Percentiles rank a stretch among this genome's conserved stretches.
Evolutionary conservation across 305 asterid genomes (phyloP).

Genomic region (Stenogyne calaminthoides): DNA sequence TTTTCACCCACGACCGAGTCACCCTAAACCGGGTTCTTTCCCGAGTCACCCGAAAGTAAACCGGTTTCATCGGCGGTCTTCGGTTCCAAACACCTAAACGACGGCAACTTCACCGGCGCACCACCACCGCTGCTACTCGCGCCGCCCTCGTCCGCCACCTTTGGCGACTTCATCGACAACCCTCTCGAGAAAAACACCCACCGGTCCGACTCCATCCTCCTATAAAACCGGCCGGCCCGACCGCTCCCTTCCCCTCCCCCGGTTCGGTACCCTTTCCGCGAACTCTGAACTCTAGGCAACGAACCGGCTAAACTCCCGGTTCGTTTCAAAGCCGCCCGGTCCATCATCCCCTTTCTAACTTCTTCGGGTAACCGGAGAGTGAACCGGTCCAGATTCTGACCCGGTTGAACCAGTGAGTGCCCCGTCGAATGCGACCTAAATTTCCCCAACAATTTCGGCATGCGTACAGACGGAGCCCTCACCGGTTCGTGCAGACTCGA

Average conservation of each 20-base stretch:
- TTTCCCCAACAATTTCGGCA: slow-evolving; percentile 20
- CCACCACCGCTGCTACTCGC: slow-evolving; percentile 30
- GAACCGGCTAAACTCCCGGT: slow-evolving; percentile 36
- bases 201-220: slow-evolving; percentile 44
- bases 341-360: slow-evolving; percentile 51
- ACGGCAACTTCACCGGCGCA: slow-evolving; percentile 39
- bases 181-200: slow-evolving; percentile 47
- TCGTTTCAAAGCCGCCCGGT: slow-evolving; percentile 47
- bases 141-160: slow-evolving; percentile 40
- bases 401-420: slow-evolving; percentile 56
- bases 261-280: slow-evolving; percentile 45
- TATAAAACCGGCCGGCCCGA: slow-evolving; percentile 32
- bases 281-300: slow-evolving; percentile 50
- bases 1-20: neutral
- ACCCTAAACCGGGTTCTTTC: slow-evolving; percentile 26
- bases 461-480: slow-evolving; percentile 31
- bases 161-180: slow-evolving; percentile 44
- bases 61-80: slow-evolving; percentile 37
- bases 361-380: slow-evolving; percentile 57
- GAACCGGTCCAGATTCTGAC: slow-evolving; percentile 54
- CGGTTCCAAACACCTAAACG: slow-evolving; percentile 53
- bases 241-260: slow-evolving; percentile 48
- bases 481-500: slow-evolving; percentile 33
- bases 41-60: slow-evolving; percentile 20
- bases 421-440: slow-evolving; percentile 68